A percentile compares a stretch with the other conserved stretches of the same genome.
phyloP scores from a whole-genome alignment of 148 eudicot genomes.

The Rhododendron vialii region DNA sequence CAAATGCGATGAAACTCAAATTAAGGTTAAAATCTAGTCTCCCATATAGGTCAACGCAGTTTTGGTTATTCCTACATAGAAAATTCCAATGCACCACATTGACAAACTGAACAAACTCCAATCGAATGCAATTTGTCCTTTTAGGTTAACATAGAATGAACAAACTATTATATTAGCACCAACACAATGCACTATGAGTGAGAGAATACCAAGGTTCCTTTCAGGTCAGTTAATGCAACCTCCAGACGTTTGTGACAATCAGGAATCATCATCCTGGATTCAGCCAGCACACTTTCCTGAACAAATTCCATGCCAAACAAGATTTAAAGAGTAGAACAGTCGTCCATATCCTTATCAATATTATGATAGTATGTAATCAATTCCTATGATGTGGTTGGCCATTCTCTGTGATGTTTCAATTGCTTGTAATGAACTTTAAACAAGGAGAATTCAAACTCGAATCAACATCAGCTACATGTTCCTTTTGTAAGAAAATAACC shows the following conservation, averaged over 20 bases:
- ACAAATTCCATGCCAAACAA: background rate
- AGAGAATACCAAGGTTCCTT: conserved; percentile 59
- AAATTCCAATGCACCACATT: background rate
- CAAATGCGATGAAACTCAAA: background rate
- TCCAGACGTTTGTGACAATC: conserved; percentile 89
- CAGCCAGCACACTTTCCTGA: conserved; percentile 93
- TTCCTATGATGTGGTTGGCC: background rate
- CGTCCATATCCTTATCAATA: background rate
- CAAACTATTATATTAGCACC: background rate
- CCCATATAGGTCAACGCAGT: background rate
- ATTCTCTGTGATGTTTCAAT: background rate
- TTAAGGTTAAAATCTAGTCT: background rate
- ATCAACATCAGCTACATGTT: background rate
- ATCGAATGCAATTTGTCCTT: background rate
- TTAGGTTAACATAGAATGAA: background rate
- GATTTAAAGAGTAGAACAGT: background rate
- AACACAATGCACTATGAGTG: background rate
- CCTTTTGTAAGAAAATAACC: background rate
- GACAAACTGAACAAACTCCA: background rate
- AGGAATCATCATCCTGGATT: conserved; percentile 98
- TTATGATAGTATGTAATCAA: background rate
- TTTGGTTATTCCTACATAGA: background rate
- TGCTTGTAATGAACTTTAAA: background rate
- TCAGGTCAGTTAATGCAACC: conserved; percentile 71
- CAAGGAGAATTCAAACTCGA: background rate